phyloP scores from a whole-genome alignment of 2,329 filamentous ascomycete genomes.

The Paraphoma sp. region DNA sequence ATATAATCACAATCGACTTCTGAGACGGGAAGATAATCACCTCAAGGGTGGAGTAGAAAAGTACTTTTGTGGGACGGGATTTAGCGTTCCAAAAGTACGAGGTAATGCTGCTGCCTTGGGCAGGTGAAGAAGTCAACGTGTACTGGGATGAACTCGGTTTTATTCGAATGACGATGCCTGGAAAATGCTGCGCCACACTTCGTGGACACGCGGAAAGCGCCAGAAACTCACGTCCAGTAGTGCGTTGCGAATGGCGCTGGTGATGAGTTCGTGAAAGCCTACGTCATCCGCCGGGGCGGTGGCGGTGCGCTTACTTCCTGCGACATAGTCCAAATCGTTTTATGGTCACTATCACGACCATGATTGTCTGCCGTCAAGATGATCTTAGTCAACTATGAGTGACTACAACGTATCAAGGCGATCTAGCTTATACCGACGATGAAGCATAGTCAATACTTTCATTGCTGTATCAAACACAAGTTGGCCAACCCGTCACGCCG shows the following conservation, averaged over 20 bases:
- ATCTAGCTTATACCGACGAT: no score
- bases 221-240: not conserved
- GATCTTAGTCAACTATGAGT: no score
- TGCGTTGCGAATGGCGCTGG: constrained; percentile 1
- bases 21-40: not conserved
- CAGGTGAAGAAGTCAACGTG: constrained; percentile 23
- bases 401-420: no score
- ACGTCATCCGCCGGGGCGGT: constrained; percentile 1
- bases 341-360: not conserved
- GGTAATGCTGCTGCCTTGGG: constrained; percentile 41
- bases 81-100: not conserved
- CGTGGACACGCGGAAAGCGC: constrained; percentile 22
- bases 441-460: not conserved
- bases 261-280: not conserved
- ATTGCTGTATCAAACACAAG: not conserved
- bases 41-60: not conserved
- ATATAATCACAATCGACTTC: not conserved
- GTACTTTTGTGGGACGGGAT: not conserved
- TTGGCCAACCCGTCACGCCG: not conserved
- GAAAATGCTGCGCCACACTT: constrained; percentile 29
- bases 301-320: constrained; percentile 1
- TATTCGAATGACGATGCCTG: constrained; percentile 27
- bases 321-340: no score
- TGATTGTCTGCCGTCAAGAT: not conserved
- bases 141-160: constrained; percentile 13